Conservation (phyloP, 2,329 filamentous ascomycete species). For the Aspergillus ochraceoroseus region DNA sequence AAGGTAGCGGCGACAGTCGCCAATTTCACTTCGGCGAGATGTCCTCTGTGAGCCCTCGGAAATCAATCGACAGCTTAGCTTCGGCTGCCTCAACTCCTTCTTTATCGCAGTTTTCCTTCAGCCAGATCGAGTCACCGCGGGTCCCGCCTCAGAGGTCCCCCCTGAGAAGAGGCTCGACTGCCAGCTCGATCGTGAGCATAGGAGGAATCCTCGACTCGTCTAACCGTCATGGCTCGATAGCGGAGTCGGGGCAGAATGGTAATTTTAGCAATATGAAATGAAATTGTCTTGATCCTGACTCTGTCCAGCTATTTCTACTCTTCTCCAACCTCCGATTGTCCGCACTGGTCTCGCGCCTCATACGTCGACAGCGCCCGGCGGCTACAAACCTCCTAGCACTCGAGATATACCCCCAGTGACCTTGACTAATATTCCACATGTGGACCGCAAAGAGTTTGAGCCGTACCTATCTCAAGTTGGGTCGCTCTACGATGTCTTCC, state of each 20-base stretch:
- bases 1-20: conserved; percentile 34
- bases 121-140: conserved; percentile 37
- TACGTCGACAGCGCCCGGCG: conserved; percentile 61
- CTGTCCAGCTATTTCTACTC: conserved; percentile 72
- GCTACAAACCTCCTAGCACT: conserved; percentile 76
- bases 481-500: conserved; percentile 80
- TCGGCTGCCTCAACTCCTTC: conserved; percentile 50
- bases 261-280: conserved; percentile 1
- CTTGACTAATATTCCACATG: conserved; percentile 77
- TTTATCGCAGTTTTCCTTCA: conserved; percentile 47
- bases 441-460: conserved; percentile 75
- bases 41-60: conserved; percentile 58
- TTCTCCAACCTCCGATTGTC: conserved; percentile 86
- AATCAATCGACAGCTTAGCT: conserved; percentile 62
- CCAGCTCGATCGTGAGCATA: conserved; percentile 83
- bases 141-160: conserved; percentile 34
- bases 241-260: conserved; percentile 82
- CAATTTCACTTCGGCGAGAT: conserved; percentile 47
- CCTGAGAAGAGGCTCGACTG: conserved; percentile 68
- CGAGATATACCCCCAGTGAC: conserved; percentile 91
- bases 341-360: conserved; percentile 81
- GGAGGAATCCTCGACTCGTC: conserved; percentile 74
- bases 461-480: conserved; percentile 82
- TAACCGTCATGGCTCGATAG: conserved; percentile 55
- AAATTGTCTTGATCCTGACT: conserved; percentile 13